A percentile compares a stretch with the other conserved stretches of the same genome.
These are phyloP conservation scores for Ilyonectria destructans DNA, from an alignment of 2,329 filamentous ascomycete species.

Conservation along the genomic window DNA sequence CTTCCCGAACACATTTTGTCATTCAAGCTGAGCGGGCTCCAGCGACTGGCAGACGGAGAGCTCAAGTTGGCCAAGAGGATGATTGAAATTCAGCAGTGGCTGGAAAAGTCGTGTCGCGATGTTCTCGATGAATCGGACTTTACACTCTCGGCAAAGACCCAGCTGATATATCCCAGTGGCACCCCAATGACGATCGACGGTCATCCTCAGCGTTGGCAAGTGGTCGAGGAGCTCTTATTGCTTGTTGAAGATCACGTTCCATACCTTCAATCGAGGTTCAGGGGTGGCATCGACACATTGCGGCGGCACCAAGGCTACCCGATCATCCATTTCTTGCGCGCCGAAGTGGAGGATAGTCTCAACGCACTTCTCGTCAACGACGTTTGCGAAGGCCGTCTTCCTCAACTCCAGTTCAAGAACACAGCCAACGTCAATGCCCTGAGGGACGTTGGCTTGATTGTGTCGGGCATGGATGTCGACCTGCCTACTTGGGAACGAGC, in stretches of 20 bases:
- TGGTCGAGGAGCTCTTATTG: conserved; percentile 59
- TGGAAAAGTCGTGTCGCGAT: conserved; percentile 69
- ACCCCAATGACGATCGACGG: conserved; percentile 65
- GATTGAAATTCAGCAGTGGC: conserved; percentile 66
- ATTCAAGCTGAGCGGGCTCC: conserved; percentile 73
- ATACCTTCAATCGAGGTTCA: conserved; percentile 57
- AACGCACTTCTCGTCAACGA: conserved; percentile 58
- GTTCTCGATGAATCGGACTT: conserved; percentile 77
- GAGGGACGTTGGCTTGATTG: background rate
- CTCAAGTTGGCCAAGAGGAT: conserved; percentile 62
- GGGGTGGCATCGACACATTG: conserved; percentile 65
- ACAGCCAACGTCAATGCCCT: background rate
- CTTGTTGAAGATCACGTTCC: conserved; percentile 59
- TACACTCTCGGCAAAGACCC: conserved; percentile 68
- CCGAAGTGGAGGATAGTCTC: conserved; percentile 63
- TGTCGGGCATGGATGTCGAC: conserved; percentile 12
- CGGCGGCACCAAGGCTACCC: conserved; percentile 64
- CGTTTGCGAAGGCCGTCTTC: conserved; percentile 53
- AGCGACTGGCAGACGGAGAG: conserved; percentile 67
- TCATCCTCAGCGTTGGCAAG: conserved; percentile 67
- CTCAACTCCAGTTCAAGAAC: conserved; percentile 33
- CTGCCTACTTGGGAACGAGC: conserved; percentile 9
- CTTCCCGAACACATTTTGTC: conserved; percentile 77
- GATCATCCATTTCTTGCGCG: conserved; percentile 69
- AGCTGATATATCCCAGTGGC: conserved; percentile 73